phyloP scores from a whole-genome alignment of 2,329 filamentous ascomycete genomes.

The Exophiala bonariae region DNA sequence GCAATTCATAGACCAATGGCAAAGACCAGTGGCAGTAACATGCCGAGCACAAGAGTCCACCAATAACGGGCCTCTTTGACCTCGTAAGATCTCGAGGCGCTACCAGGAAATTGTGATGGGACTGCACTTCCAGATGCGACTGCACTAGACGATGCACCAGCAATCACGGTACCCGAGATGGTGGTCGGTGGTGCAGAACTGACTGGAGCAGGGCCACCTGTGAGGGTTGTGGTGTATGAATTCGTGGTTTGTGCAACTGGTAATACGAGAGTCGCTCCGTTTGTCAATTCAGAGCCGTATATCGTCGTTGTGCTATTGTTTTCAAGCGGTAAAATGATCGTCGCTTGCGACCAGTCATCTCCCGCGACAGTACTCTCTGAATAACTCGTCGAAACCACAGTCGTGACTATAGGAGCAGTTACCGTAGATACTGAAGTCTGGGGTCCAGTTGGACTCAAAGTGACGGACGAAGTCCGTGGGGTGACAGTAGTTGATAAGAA shows the following conservation, averaged over 20 bases:
- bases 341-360: constrained; percentile 11
- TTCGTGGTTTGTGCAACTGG: constrained; percentile 12
- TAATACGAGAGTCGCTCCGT: constrained; percentile 17
- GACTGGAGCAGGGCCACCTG: constrained; percentile 1
- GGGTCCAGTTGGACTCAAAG: neutral
- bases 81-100: too few relatives aligned
- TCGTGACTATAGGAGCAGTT: constrained; percentile 5
- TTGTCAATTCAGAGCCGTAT: constrained; percentile 17
- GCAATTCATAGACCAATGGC: too few relatives aligned
- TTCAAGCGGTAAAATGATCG: constrained; percentile 16
- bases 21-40: too few relatives aligned
- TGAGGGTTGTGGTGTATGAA: constrained; percentile 13
- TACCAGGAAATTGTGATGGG: too few relatives aligned
- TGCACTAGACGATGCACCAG: too few relatives aligned
- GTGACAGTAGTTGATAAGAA: constrained; percentile 15
- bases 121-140: too few relatives aligned
- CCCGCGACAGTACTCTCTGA: constrained; percentile 14
- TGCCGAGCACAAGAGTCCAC: too few relatives aligned
- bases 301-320: constrained; percentile 20
- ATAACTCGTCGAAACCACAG: constrained; percentile 7
- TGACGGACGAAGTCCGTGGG: constrained; percentile 5
- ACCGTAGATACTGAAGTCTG: constrained; percentile 28
- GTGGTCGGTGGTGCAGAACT: too few relatives aligned
- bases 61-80: too few relatives aligned
- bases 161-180: too few relatives aligned